A percentile compares a stretch with the other conserved stretches of the same genome.
These are phyloP conservation scores for Apiospora pterosperma DNA, from an alignment of 2,329 filamentous ascomycete species.

Conservation along the genomic window DNA sequence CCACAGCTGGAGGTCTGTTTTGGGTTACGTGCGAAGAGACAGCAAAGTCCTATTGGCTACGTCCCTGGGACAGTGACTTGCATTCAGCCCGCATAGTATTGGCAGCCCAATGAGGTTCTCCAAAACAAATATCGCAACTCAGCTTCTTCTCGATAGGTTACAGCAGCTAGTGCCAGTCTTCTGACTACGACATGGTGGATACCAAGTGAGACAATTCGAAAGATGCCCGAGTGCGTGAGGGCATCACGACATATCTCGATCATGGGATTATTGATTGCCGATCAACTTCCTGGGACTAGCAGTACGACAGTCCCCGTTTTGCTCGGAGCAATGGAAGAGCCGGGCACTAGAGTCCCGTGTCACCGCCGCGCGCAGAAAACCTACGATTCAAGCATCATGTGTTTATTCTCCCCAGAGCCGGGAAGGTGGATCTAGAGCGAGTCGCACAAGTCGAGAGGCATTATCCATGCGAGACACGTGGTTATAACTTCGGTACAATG, in stretches of 20 bases:
- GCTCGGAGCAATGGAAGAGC: neutral
- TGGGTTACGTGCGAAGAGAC: neutral
- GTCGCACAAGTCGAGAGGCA: neutral
- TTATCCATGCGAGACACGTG: neutral
- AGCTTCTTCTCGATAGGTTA: conserved; percentile 1
- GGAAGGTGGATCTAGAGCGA: neutral
- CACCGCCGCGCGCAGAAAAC: neutral
- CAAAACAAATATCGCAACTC: neutral
- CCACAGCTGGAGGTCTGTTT: neutral
- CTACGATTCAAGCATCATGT: neutral
- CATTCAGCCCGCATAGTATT: neutral
- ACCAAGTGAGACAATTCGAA: neutral
- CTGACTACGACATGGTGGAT: neutral
- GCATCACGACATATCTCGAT: neutral
- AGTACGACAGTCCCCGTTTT: neutral
- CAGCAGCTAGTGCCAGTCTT: neutral
- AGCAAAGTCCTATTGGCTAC: neutral
- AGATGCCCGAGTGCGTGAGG: neutral
- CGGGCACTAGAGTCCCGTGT: neutral
- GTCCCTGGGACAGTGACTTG: neutral
- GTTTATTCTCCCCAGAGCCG: neutral
- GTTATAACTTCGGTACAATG: neutral
- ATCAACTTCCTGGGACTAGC: neutral
- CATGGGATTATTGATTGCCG: neutral
- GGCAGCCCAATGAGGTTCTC: neutral